Evolutionary conservation across 805 yeast species (phyloP), one percentile per base, ranked within the genome.

Genomic region (Cyberlindnera maritima): DNA sequence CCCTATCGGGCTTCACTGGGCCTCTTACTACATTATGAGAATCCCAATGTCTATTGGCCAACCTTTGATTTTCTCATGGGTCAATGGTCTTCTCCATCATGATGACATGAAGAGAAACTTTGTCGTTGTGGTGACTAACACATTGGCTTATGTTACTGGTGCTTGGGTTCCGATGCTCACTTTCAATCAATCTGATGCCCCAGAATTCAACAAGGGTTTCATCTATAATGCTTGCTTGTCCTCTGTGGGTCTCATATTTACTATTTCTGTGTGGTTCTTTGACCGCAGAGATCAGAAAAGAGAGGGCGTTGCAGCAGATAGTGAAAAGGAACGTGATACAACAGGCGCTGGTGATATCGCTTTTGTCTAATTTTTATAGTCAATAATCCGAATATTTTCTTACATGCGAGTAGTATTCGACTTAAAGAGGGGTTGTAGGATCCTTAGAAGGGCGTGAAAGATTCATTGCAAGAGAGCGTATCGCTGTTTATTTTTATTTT

Each of bases 51-150:
- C 75, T 3, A 72, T 72, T 73, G 83, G 81, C 1, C 83, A 76
- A 62, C 82, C 83, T 2, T 69, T 75, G 53, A 75, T 78, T 11
- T 79, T 72, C 49, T 67, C 80, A 2, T 80, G 84, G 85, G 71
- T 78, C 33, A 79, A 79, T 56, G 64, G 78, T 32, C 55, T 72
- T 21, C 56, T 79, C 17, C 65, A 67, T 21, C 47, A 55, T 39
- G 64, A 65, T 43, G 67, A 65, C 43, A 52, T 57, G 59, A 60
- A 63, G 51, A 51, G 75, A 35, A 65, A 62, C 41, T 61, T 70
- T 31, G 64, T 69, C 5, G 71, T 73, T 14, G 74, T 67, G 10
- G 47, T 61, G 7, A 73, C 76, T 21, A 72, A 74, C 51, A 68
- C 67, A n/a, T 49, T 69, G 43, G 73, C 76, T 0, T 74, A 74